Conservation (phyloP, 164 flowering plant species). For the Pachysandra terminalis region DNA sequence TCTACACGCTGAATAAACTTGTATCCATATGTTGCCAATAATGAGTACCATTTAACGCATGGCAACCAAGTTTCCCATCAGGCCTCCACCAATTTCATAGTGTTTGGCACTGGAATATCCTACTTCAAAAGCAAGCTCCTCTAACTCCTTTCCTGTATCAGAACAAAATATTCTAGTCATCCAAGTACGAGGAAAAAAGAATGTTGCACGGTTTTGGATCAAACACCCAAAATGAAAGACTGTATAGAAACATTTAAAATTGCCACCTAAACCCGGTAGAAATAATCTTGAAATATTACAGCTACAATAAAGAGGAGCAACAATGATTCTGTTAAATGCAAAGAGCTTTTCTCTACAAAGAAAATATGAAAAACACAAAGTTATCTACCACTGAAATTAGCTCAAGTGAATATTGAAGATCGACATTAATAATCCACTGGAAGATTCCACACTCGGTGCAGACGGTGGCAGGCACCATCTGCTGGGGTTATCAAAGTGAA, state of each 20-base stretch:
- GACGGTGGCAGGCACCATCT: too few species aligned
- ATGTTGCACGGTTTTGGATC: too few species aligned
- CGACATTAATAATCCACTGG: too few species aligned
- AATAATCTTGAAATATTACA: background rate
- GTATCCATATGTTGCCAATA: background rate
- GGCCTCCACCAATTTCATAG: slow-evolving; percentile 75
- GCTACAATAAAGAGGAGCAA: background rate
- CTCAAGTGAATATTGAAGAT: too few species aligned
- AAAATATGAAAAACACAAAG: too few species aligned
- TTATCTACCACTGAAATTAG: too few species aligned
- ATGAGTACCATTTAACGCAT: slow-evolving; percentile 32
- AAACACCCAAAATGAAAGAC: too few species aligned
- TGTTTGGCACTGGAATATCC: slow-evolving; percentile 75
- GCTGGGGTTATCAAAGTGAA: too few species aligned
- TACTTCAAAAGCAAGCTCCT: slow-evolving; percentile 65
- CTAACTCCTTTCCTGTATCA: slow-evolving; percentile 71
- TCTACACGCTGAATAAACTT: background rate
- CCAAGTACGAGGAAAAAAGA: background rate
- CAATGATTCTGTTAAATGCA: background rate
- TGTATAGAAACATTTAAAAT: too few species aligned
- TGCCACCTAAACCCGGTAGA: background rate
- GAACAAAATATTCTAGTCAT: background rate
- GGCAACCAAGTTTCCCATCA: slow-evolving; percentile 86
- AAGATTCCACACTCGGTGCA: too few species aligned
- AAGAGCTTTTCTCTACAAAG: background rate